Percentiles rank a stretch among this genome's conserved stretches.
Conservation (phyloP, 1,284 basidiomycete genomes). For the Moesziomyces globuligerus region DNA sequence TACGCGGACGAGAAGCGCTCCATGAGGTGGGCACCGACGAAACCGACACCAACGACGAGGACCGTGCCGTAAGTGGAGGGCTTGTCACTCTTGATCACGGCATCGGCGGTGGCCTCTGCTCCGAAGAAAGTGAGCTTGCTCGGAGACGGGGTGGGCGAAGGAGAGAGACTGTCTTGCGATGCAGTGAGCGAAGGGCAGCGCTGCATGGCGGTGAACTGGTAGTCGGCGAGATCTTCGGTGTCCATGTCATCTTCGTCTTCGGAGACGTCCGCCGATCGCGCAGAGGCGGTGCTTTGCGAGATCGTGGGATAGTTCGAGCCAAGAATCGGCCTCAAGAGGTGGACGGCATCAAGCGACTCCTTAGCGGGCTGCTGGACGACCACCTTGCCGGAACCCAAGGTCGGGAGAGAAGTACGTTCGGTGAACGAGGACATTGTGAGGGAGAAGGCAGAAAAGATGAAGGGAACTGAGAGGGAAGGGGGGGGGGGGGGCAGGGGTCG, state of each 20-base stretch:
- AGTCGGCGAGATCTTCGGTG: slow-evolving; percentile 9
- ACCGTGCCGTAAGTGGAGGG: slow-evolving; percentile 23
- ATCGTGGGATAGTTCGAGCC: slow-evolving; percentile 5
- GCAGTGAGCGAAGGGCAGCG: slow-evolving; percentile 33
- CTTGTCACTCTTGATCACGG: slow-evolving; percentile 3
- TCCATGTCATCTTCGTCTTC: slow-evolving; percentile 24
- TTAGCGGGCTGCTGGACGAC: slow-evolving; percentile 18
- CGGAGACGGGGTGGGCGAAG: slow-evolving; percentile 23
- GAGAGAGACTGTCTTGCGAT: slow-evolving; percentile 23
- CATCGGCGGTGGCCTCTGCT: neutral
- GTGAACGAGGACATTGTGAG: slow-evolving; percentile 17
- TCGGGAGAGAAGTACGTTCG: slow-evolving; percentile 14
- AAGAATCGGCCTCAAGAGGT: slow-evolving; percentile 14
- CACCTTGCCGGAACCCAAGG: slow-evolving; percentile 9
- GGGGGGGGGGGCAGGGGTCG: neutral
- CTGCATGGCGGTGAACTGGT: slow-evolving; percentile 18
- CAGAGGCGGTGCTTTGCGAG: neutral
- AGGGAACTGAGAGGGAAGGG: neutral
- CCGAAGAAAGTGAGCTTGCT: slow-evolving; percentile 16
- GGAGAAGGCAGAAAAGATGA: neutral
- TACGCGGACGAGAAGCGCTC: slow-evolving; percentile 36
- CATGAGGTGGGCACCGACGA: slow-evolving; percentile 36
- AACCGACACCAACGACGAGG: slow-evolving; percentile 32
- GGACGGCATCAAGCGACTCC: slow-evolving; percentile 12
- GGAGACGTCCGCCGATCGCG: slow-evolving; percentile 4